These are phyloP conservation scores for Oxytropis ochrocephala DNA, from an alignment of 306 rosid species.

Conservation along the genomic window DNA sequence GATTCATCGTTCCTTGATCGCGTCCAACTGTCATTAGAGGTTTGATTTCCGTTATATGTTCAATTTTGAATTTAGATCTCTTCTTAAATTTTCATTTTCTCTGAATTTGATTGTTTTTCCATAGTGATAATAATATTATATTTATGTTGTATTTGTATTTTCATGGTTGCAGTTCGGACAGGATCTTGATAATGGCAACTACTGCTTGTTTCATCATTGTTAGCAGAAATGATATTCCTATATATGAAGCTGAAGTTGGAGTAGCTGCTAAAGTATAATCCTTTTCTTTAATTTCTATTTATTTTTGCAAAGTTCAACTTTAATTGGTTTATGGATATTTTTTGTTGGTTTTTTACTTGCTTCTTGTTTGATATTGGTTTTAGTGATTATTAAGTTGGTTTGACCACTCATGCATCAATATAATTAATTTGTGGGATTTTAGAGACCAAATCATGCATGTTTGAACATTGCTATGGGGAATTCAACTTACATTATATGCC, in stretches of 20 bases:
- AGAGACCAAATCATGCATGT: background rate
- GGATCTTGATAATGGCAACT: constrained; percentile 55
- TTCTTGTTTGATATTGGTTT: background rate
- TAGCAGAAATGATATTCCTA: constrained; percentile 93
- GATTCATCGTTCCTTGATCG: background rate
- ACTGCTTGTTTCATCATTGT: constrained; percentile 97
- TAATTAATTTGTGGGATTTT: background rate
- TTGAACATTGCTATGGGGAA: background rate
- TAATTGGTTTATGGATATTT: background rate
- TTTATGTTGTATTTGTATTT: background rate
- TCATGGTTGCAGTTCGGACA: background rate
- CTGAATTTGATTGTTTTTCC: background rate
- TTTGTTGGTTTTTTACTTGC: background rate
- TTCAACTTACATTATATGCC: background rate
- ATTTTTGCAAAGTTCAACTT: background rate
- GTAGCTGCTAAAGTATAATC: constrained; percentile 73
- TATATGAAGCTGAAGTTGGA: constrained; percentile 98
- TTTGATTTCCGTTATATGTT: background rate
- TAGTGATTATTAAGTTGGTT: background rate
- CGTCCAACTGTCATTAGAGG: background rate
- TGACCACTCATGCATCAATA: background rate
- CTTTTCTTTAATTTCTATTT: background rate
- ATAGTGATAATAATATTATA: background rate
- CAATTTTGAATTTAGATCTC: background rate
- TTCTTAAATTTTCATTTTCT: background rate